Conservation (phyloP, 2,329 filamentous ascomycete species). For the Madurella mycetomatis region DNA sequence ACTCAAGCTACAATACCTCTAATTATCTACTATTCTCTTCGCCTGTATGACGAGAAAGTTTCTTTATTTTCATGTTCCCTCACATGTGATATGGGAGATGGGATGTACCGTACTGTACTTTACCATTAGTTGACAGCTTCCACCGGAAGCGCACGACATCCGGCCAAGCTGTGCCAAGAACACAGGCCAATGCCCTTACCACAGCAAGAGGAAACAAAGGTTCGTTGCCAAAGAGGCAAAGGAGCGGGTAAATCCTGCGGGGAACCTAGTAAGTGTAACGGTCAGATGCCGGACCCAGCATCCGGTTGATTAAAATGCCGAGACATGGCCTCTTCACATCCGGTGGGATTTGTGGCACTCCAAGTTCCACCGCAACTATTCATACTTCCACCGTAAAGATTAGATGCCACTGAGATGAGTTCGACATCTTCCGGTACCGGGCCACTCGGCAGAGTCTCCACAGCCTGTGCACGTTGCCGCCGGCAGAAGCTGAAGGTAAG, state of each 20-base stretch:
- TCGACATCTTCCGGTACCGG: not conserved
- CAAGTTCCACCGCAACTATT: not conserved
- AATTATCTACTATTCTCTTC: not conserved
- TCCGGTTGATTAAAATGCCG: not conserved
- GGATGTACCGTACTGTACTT: not conserved
- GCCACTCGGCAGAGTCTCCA: slow-evolving; percentile 1
- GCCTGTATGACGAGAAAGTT: not conserved
- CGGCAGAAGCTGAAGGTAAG: slow-evolving; percentile 2
- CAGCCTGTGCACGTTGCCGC: not conserved
- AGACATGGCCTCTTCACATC: not conserved
- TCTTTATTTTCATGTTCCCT: not conserved
- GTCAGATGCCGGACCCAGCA: not conserved
- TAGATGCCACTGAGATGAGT: not conserved
- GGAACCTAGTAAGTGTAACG: not conserved
- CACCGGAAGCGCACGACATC: not conserved
- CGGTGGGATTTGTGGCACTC: not conserved
- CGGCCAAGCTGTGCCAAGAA: not conserved
- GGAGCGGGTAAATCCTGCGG: not conserved
- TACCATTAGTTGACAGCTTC: not conserved
- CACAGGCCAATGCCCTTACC: not conserved
- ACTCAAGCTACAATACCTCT: not conserved
- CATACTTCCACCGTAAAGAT: not conserved
- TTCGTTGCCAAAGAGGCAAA: not conserved
- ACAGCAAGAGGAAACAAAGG: too few relatives aligned
- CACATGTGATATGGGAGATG: not conserved